Conservation (phyloP, 106 monocot species). For the Iris macrosiphon region DNA sequence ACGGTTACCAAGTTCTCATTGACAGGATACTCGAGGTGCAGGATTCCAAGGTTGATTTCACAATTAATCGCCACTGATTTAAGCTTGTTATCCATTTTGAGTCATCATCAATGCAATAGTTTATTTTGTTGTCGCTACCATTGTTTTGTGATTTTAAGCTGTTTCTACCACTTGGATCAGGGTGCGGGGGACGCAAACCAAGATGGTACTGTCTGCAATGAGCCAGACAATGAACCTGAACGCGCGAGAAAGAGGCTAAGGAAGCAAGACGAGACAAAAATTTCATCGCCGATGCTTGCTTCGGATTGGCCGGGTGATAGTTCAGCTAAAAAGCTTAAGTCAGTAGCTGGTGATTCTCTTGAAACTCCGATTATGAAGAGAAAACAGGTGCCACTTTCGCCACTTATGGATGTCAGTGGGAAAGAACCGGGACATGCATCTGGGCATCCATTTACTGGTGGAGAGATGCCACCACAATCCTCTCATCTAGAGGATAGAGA, state of each 20-base stretch:
- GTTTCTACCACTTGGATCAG: background rate
- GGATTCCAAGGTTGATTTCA: constrained; percentile 15
- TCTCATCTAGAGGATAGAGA: no score
- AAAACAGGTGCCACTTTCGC: background rate
- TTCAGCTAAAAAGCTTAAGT: constrained; percentile 10
- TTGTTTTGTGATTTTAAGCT: background rate
- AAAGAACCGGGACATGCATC: no score
- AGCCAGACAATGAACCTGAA: constrained; percentile 7
- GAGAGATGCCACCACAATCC: no score
- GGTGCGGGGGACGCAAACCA: constrained; percentile 1
- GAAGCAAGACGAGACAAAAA: constrained; percentile 3
- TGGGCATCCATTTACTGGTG: no score
- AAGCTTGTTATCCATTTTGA: background rate
- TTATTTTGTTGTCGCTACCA: background rate
- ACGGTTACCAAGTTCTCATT: constrained; percentile 40
- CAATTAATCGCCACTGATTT: background rate
- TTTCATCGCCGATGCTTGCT: background rate
- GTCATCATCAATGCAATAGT: background rate
- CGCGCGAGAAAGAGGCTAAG: constrained; percentile 18
- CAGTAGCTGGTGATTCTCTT: constrained; percentile 1
- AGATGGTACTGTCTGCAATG: constrained; percentile 5
- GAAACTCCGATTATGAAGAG: background rate
- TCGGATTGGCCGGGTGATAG: constrained; percentile 4
- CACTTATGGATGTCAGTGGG: no score
- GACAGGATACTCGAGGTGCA: constrained; percentile 35